These are phyloP conservation scores for Penicillium manginii DNA, from an alignment of 495 filamentous ascomycete species.

Conservation along the genomic window DNA sequence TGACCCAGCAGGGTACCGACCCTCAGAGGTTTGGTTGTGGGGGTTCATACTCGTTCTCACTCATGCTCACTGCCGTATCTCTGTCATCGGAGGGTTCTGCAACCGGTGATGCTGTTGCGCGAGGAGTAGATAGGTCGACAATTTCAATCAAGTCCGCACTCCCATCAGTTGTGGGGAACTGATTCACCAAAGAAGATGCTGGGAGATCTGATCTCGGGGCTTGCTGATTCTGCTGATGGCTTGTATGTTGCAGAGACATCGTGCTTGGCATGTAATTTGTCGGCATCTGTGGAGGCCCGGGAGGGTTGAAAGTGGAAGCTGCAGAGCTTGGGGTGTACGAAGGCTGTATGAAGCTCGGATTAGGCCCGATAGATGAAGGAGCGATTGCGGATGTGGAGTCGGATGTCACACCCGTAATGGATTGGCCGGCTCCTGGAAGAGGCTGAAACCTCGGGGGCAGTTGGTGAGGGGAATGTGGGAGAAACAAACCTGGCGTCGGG, in stretches of 20 bases:
- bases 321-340: neutral
- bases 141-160: neutral
- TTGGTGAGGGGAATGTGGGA: too few species aligned
- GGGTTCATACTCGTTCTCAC: neutral
- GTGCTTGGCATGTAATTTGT: neutral
- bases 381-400: neutral
- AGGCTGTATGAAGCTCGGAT: neutral
- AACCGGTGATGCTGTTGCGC: neutral
- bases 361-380: neutral
- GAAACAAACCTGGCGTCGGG: too few species aligned
- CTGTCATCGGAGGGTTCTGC: too few species aligned
- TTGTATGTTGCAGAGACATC: neutral
- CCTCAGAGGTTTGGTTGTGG: neutral
- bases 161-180: neutral
- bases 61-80: too few species aligned
- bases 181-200: neutral
- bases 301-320: neutral
- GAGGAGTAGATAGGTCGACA: neutral
- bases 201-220: neutral
- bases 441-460: too few species aligned
- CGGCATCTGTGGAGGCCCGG: neutral
- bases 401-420: too few species aligned
- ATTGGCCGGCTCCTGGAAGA: too few species aligned
- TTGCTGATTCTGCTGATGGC: neutral
- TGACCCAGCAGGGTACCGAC: too few species aligned